Evolutionary conservation across 2,329 filamentous ascomycete species (phyloP).

Genomic region (Aspergillus carbonarius): DNA sequence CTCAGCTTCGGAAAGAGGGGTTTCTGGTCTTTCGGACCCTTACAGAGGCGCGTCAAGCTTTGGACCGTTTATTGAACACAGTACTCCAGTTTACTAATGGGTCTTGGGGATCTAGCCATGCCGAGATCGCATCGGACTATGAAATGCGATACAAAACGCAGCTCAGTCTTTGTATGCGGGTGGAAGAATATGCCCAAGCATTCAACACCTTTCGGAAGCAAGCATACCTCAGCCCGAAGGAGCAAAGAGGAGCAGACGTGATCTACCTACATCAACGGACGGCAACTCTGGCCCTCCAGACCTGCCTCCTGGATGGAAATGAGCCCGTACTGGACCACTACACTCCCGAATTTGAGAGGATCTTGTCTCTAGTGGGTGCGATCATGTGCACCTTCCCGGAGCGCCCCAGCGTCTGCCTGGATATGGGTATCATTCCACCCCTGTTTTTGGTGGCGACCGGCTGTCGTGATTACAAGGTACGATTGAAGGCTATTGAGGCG

Average conservation of each 20-base stretch:
- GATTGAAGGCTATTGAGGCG: conserved; percentile 28
- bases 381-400: conserved; percentile 10
- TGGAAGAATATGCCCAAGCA: background rate
- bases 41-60: background rate
- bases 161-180: background rate
- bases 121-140: background rate
- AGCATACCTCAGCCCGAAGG: background rate
- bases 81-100: background rate
- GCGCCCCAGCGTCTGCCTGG: conserved; percentile 21
- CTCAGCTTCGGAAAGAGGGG: background rate
- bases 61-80: background rate
- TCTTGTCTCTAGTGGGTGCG: conserved; percentile 1
- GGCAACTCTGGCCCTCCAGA: conserved; percentile 10
- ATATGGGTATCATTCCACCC: conserved; percentile 33
- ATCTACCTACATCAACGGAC: conserved; percentile 15
- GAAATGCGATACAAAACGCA: background rate
- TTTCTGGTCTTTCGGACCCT: background rate
- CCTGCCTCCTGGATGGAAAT: conserved; percentile 8
- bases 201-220: background rate
- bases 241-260: conserved; percentile 16
- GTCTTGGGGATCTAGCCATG: background rate
- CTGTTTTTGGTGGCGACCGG: conserved; percentile 34
- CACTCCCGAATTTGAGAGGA: conserved; percentile 1
- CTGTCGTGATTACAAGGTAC: conserved; percentile 26
- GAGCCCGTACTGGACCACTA: conserved; percentile 6